Percentiles rank a stretch among this genome's conserved stretches.
Conservation (phyloP, 2,329 filamentous ascomycete genomes). For the Nigrograna mackinnonii region DNA sequence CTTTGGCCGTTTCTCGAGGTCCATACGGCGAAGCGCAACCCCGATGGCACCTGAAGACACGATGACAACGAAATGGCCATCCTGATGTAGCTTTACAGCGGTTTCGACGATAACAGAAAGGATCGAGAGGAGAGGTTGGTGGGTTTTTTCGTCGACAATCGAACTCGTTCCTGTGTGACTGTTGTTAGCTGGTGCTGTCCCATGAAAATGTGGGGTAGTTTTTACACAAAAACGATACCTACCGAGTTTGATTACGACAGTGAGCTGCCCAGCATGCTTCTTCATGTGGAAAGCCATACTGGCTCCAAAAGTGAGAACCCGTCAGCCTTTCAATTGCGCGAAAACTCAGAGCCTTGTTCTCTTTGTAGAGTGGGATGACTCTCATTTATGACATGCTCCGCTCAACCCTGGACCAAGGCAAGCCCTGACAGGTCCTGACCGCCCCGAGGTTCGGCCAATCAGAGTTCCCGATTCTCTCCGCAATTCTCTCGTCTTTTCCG, state of each 20-base stretch:
- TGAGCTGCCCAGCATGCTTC: slow-evolving; percentile 62
- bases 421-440: no score
- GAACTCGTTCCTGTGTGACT: slow-evolving; percentile 80
- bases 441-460: slow-evolving; percentile 12
- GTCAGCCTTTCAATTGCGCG: slow-evolving; percentile 7
- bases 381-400: no score
- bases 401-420: no score
- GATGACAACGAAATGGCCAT: slow-evolving; percentile 93
- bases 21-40: slow-evolving; percentile 87
- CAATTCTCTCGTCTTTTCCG: slow-evolving; percentile 3
- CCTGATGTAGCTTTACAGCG: slow-evolving; percentile 79
- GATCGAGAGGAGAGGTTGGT: slow-evolving; percentile 89
- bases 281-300: slow-evolving; percentile 44
- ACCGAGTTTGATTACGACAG: slow-evolving; percentile 89
- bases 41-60: slow-evolving; percentile 98
- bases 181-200: slow-evolving; percentile 33
- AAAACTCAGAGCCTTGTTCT: not conserved
- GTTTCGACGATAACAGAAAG: slow-evolving; percentile 94
- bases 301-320: slow-evolving; percentile 1
- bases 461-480: slow-evolving; percentile 6
- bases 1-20: slow-evolving; percentile 84
- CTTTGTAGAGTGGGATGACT: slow-evolving; percentile 3
- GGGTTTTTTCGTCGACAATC: slow-evolving; percentile 96
- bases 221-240: slow-evolving; percentile 35
- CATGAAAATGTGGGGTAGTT: slow-evolving; percentile 16